phyloP scores from a whole-genome alignment of 306 rosid species.

The Trifolium dubium region DNA sequence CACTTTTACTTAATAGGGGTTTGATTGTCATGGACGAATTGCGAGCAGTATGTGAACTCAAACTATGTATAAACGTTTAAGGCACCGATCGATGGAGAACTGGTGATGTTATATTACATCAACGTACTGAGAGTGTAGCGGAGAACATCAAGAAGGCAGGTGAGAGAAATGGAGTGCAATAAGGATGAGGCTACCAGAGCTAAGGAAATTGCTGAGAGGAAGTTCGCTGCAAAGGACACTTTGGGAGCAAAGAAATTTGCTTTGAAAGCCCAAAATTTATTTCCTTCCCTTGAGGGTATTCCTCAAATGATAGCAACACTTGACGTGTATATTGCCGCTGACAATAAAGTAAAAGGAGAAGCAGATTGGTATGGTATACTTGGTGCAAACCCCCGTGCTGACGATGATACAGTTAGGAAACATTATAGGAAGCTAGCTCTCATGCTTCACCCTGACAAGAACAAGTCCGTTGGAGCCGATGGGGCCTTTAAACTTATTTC shows the following conservation, averaged over 20 bases:
- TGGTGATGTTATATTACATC: constrained; percentile 36
- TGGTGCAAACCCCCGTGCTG: constrained; percentile 67
- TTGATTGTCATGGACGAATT: constrained; percentile 5
- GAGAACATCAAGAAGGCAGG: constrained; percentile 7
- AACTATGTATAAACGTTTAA: constrained; percentile 27
- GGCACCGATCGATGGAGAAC: constrained; percentile 34
- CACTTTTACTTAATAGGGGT: constrained; percentile 41
- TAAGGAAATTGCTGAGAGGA: constrained; percentile 81
- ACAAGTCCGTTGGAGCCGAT: constrained; percentile 83
- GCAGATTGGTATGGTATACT: constrained; percentile 91
- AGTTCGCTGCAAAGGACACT: constrained; percentile 68
- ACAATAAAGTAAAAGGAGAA: constrained; percentile 72
- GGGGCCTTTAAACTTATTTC: constrained; percentile 92
- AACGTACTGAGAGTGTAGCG: constrained; percentile 33
- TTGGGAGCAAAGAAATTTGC: constrained; percentile 85
- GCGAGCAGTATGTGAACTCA: constrained; percentile 32
- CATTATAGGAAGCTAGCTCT: constrained; percentile 90
- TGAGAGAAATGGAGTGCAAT: constrained; percentile 82
- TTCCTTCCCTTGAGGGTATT: constrained; percentile 81
- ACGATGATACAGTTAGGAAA: constrained; percentile 74
- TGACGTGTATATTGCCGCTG: constrained; percentile 76
- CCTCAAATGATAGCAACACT: constrained; percentile 81
- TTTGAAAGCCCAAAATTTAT: constrained; percentile 76
- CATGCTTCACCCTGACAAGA: constrained; percentile 93
- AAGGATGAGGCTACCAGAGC: constrained; percentile 91